Base-by-base conservation (phyloP, 2,329 filamentous ascomycete species). In the Dendryphion nanum region DNA sequence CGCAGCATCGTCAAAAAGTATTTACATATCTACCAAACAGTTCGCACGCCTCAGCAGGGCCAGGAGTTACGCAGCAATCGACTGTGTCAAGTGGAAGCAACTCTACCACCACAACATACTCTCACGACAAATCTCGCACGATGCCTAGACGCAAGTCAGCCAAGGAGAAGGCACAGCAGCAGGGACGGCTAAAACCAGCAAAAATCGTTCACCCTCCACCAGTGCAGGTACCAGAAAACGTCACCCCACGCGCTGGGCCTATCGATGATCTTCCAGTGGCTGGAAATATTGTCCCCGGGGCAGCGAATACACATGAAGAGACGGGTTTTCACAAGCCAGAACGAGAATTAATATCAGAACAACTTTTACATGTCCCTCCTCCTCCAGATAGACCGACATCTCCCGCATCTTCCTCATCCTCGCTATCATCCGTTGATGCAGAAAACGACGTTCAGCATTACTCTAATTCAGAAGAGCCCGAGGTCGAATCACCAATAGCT, bases 61-160 rank as follows among this genome's bases (percentile, higher is more conserved):
- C 71, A 17, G 62, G 57, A 35, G 45, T 68, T 30, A 72, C 69
- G 3, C 62, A 64, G 35, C 55, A 56, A 7, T 71, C 70, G 12
- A 62, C 55, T 35, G 54, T 54, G 13, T 71, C 69, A 2, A 70
- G 64, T 46, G 68, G 62, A n/a, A 74, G 70, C 50, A 69, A 63
- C 38, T 70, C 69, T 2, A 73, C 71, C 3, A 61, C 72, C 10
- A 73, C 68, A 8, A 69, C 71, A 43, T 57, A 57, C 29, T 68
- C 67, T 4, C 70, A 70, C 44, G 56, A 69, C 21, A 55, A 52
- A 31, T 51, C 42, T 15, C 45, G 47, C 30, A 40, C 46, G 17
- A 41, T 42, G n/a, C n/a, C n/a, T 13, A 57, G 58, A 23, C 50
- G 48, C 38, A 30, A 16, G 29, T 7, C 8, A 30, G 10, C 29